Base-by-base conservation (phyloP, 2,329 filamentous ascomycete genomes). In the Zalaria obscura region DNA sequence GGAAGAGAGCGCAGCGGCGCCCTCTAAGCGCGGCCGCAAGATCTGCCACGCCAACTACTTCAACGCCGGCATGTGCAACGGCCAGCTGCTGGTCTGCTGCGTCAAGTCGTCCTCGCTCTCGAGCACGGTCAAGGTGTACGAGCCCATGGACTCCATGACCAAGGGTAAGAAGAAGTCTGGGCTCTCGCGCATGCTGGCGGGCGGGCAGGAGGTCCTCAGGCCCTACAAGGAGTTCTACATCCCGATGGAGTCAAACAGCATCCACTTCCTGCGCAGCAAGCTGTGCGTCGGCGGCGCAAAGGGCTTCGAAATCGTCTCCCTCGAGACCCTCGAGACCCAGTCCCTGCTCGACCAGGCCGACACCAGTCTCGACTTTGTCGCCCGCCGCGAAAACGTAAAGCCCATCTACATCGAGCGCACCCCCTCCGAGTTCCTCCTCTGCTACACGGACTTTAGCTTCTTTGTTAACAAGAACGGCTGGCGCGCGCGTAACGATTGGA, bases 141-240 rank as follows among this genome's bases (percentile, higher is more conserved):
- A 98, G 64, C 91, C 91, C 1, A 94, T 93, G 65, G 91, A 96
- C 58, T 83, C 86, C 47, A 82, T 93, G 72, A 81, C 83, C 41
- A 85, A 84, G 44, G 52, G 54, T 37, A 93, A 91, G 69, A 95
- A 93, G 68, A 93, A 94, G 59, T 91, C 88, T 55, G 89, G 91
- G 11, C 80, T 98, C 45, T 81, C 84, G 50, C 94, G 93, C 66
- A 93, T 98, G 79, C 89, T 98, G 65, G 86, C 86, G 47, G 80
- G 76, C 50, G 86, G 87, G 5, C 88, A 95, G 59, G 91, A 98
- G 61, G 86, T 94, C 52, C 74, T 98, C 48, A 93, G 93, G 64
- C 85, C 89, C 8, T 94, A 93, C 72, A 94, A 94, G 62, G 91
- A 98, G 68, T 96, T 95, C 56, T 98, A 98, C 64, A 95, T 98